A percentile compares a stretch with the other conserved stretches of the same genome.
Conservation (phyloP, 2,329 filamentous ascomycete genomes). For the Cercospora zeina region DNA sequence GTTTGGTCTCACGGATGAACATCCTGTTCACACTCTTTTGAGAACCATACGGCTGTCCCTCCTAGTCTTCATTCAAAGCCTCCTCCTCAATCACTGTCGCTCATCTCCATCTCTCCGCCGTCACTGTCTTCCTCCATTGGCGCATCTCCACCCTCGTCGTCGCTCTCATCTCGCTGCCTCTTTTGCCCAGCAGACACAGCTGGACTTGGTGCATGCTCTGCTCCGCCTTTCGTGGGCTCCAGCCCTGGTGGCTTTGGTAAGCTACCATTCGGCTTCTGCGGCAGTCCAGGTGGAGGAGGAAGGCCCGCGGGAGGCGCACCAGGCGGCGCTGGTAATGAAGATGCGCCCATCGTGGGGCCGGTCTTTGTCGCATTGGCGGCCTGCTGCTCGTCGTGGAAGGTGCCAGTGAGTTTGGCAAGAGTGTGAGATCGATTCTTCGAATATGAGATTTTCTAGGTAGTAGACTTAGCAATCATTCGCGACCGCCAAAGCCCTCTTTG, state of each 20-base stretch:
- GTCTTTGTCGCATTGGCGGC: conserved; percentile 46
- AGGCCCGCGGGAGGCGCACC: conserved; percentile 32
- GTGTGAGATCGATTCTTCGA: conserved; percentile 86
- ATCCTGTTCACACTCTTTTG: neutral
- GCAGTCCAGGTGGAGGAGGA: conserved; percentile 32
- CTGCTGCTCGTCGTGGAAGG: conserved; percentile 62
- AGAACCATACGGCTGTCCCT: neutral
- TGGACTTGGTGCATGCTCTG: conserved; percentile 53
- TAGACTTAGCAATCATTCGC: conserved; percentile 17
- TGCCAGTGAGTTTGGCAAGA: conserved; percentile 87
- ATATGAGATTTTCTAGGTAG: conserved; percentile 77
- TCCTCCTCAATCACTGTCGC: conserved; percentile 60
- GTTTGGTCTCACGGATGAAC: neutral
- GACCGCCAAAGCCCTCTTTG: neutral
- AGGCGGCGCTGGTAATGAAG: conserved; percentile 27
- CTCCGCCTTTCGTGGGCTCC: conserved; percentile 42
- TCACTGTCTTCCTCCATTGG: conserved; percentile 51
- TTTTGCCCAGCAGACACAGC: conserved; percentile 57
- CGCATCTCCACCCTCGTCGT: conserved; percentile 44
- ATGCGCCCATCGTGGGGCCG: conserved; percentile 17
- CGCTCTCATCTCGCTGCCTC: conserved; percentile 43
- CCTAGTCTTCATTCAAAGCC: neutral
- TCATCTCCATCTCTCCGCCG: conserved; percentile 64
- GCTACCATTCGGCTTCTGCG: conserved; percentile 35
- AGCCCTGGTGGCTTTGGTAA: conserved; percentile 26